Conservation (phyloP, 1,139 yeast species). For the Diutina neorugosa region DNA sequence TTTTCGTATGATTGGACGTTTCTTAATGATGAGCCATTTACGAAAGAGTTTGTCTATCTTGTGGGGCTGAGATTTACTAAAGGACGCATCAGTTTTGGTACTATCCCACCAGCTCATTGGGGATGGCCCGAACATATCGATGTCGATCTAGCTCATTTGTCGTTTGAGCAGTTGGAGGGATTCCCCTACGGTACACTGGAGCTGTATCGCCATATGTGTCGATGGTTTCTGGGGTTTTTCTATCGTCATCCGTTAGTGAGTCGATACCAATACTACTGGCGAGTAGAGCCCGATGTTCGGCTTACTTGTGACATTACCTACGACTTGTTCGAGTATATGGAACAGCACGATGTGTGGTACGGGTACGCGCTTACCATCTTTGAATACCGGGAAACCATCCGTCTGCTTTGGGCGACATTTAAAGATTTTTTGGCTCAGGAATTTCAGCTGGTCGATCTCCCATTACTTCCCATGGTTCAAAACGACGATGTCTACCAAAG, state of each 20-base stretch:
- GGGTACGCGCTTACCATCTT: slow-evolving; percentile 59
- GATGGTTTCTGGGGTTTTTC: slow-evolving; percentile 60
- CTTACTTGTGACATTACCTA: slow-evolving; percentile 52
- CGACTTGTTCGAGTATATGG: slow-evolving; percentile 55
- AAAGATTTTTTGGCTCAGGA: not conserved
- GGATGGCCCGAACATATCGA: slow-evolving; percentile 38
- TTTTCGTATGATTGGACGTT: slow-evolving; percentile 67
- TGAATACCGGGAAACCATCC: slow-evolving; percentile 47
- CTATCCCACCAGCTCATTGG: slow-evolving; percentile 59
- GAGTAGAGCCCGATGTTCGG: slow-evolving; percentile 59
- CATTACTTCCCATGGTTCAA: slow-evolving; percentile 6
- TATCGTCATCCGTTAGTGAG: slow-evolving; percentile 41
- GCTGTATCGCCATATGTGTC: slow-evolving; percentile 68
- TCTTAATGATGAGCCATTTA: slow-evolving; percentile 51
- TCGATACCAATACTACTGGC: slow-evolving; percentile 57
- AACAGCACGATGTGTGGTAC: slow-evolving; percentile 43
- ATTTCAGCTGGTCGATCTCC: not conserved
- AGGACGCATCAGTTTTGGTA: slow-evolving; percentile 52
- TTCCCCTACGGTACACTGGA: slow-evolving; percentile 53
- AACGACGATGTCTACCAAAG: slow-evolving; percentile 46
- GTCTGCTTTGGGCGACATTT: slow-evolving; percentile 42
- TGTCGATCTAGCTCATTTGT: slow-evolving; percentile 9
- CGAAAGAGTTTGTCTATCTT: slow-evolving; percentile 40
- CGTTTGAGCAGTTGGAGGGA: slow-evolving; percentile 44
- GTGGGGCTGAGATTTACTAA: slow-evolving; percentile 34